Percentiles rank a stretch among this genome's conserved stretches.
Conservation (phyloP, 2,329 filamentous ascomycete genomes). For the Nothophaeocryptopus gaeumannii region DNA sequence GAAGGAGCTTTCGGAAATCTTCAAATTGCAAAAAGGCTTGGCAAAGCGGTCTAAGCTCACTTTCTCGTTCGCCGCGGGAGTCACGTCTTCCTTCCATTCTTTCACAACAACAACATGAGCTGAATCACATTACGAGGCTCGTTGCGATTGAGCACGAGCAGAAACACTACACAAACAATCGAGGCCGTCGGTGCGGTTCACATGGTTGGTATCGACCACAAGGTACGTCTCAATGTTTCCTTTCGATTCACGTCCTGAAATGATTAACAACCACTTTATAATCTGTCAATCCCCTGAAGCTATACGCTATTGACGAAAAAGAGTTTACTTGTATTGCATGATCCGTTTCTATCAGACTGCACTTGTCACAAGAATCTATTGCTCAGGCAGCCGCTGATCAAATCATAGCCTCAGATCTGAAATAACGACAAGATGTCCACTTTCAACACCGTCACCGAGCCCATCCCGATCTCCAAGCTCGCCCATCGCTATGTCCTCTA, state of each 20-base stretch:
- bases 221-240: conserved; percentile 7
- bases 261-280: conserved; percentile 60
- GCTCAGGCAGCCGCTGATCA: neutral
- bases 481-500: conserved; percentile 84
- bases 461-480: conserved; percentile 76
- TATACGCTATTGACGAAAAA: conserved; percentile 54
- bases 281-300: conserved; percentile 85
- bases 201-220: conserved; percentile 1
- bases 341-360: conserved; percentile 11
- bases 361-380: neutral
- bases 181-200: no score
- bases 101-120: conserved; percentile 16
- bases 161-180: no score
- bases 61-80: no score
- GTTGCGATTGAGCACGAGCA: conserved; percentile 8
- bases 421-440: conserved; percentile 6
- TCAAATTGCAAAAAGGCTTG: conserved; percentile 2
- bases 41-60: no score
- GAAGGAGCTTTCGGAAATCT: conserved; percentile 7
- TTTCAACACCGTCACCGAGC: conserved; percentile 45
- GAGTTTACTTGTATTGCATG: conserved; percentile 47
- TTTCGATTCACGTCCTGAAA: conserved; percentile 18
- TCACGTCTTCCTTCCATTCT: neutral
- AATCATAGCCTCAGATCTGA: neutral
- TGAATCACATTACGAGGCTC: conserved; percentile 12